Evolutionary conservation across 1,139 yeast species (phyloP).

Genomic region (Suhomyces maxii): DNA sequence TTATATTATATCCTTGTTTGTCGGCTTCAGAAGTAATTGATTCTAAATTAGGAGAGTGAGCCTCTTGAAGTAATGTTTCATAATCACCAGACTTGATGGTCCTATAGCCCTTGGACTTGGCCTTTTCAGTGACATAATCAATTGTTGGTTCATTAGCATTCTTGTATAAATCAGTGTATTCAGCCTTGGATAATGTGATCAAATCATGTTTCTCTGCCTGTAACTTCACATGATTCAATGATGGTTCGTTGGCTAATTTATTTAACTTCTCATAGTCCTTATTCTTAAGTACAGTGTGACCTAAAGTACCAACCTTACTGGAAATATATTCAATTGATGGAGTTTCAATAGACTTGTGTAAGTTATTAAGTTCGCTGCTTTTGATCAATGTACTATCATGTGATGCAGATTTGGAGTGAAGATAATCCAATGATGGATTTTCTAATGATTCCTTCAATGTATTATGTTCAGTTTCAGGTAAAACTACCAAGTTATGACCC

Average conservation of each 20-base stretch:
- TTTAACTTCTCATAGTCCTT: conserved; percentile 12
- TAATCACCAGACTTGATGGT: conserved; percentile 19
- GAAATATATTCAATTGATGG: conserved; percentile 24
- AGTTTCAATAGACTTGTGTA: conserved; percentile 13
- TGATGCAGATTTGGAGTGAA: conserved; percentile 16
- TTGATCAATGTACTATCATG: conserved; percentile 20
- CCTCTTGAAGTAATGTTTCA: conserved; percentile 13
- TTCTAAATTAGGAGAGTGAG: conserved; percentile 22
- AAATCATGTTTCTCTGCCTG: conserved; percentile 39
- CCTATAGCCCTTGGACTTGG: conserved; percentile 11
- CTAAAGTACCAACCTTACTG: conserved; percentile 15
- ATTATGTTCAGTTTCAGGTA: conserved; percentile 31
- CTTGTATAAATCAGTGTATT: conserved; percentile 37
- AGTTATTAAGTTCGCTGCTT: conserved; percentile 13
- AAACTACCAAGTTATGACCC: conserved; percentile 27
- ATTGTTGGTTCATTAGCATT: conserved; percentile 32
- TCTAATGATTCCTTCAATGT: conserved; percentile 28
- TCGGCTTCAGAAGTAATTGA: conserved; percentile 35
- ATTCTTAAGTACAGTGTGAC: conserved; percentile 17
- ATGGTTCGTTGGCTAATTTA: conserved; percentile 32
- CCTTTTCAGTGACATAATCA: conserved; percentile 18
- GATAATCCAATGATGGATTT: conserved; percentile 24
- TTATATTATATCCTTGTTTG: conserved; percentile 22
- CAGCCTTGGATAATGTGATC: conserved; percentile 33
- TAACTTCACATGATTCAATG: conserved; percentile 33